Percentiles rank a stretch among this genome's conserved stretches.
phyloP scores from a whole-genome alignment of 1,284 basidiomycete species.

The Cryptococcus sp. region DNA sequence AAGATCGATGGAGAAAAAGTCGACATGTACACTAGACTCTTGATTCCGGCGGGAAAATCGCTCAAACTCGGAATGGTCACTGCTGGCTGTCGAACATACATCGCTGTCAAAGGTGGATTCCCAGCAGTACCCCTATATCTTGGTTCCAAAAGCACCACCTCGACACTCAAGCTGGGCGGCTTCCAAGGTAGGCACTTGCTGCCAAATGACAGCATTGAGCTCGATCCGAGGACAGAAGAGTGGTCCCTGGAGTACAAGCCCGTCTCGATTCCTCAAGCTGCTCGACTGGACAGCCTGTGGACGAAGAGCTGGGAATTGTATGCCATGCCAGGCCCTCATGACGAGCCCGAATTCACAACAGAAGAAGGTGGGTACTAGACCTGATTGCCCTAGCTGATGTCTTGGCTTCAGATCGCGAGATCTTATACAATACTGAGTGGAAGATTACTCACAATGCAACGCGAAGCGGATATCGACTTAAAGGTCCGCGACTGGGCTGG shows the following conservation, averaged over 20 bases:
- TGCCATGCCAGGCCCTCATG: constrained; percentile 66
- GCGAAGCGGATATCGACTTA: constrained; percentile 49
- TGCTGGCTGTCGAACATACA: constrained; percentile 61
- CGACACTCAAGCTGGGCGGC: constrained; percentile 41
- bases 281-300: constrained; percentile 28
- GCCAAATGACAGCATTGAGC: constrained; percentile 55
- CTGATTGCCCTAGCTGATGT: background rate
- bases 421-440: constrained; percentile 40
- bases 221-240: constrained; percentile 54
- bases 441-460: constrained; percentile 46
- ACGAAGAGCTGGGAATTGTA: constrained; percentile 58
- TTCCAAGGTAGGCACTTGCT: constrained; percentile 58
- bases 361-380: constrained; percentile 53
- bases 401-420: constrained; percentile 21
- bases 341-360: constrained; percentile 62
- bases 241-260: constrained; percentile 52
- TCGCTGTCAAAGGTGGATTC: constrained; percentile 65
- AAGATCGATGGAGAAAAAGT: constrained; percentile 55
- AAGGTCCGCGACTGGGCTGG: constrained; percentile 61
- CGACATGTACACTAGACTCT: constrained; percentile 59
- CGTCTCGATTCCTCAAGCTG: constrained; percentile 15
- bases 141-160: constrained; percentile 56
- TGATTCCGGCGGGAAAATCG: constrained; percentile 57
- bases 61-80: constrained; percentile 53
- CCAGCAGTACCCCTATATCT: constrained; percentile 62